Conservation (phyloP, 768 basidiomycete genomes). For the Arthromyces matolae region DNA sequence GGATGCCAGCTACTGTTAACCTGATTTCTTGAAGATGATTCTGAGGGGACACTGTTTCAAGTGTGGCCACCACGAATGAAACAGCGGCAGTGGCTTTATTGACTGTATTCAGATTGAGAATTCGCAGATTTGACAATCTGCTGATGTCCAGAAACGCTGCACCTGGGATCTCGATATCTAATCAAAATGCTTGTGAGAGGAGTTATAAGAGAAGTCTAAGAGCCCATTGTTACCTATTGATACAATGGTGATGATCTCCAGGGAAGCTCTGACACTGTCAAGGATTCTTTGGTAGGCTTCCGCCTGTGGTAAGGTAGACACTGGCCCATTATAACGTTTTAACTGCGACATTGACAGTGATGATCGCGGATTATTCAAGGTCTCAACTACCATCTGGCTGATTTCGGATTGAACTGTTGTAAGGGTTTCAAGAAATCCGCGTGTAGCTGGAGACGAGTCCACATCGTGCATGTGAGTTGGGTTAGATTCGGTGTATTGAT, state of each 20-base stretch:
- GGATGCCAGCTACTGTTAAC: neutral
- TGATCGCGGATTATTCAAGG: neutral
- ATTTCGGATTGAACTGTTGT: neutral
- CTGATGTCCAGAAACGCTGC: neutral
- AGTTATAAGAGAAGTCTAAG: too few relatives aligned
- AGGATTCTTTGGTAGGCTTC: neutral
- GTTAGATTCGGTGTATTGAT: neutral
- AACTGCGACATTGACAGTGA: slow-evolving; percentile 2
- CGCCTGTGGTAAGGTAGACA: neutral
- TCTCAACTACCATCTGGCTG: neutral
- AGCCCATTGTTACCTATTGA: neutral
- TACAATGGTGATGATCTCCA: neutral
- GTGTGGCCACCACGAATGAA: neutral
- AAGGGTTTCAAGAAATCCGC: slow-evolving; percentile 3
- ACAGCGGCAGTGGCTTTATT: neutral
- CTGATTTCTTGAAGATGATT: slow-evolving; percentile 2
- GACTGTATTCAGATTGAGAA: neutral
- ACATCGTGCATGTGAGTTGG: too few relatives aligned
- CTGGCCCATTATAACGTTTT: neutral
- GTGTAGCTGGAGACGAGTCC: neutral
- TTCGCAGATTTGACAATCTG: neutral
- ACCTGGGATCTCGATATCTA: too few relatives aligned
- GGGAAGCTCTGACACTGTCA: neutral
- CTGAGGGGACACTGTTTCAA: slow-evolving; percentile 2
- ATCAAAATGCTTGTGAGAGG: too few relatives aligned